phyloP scores from a whole-genome alignment of 768 basidiomycete species.

The Galerina sulciceps region DNA sequence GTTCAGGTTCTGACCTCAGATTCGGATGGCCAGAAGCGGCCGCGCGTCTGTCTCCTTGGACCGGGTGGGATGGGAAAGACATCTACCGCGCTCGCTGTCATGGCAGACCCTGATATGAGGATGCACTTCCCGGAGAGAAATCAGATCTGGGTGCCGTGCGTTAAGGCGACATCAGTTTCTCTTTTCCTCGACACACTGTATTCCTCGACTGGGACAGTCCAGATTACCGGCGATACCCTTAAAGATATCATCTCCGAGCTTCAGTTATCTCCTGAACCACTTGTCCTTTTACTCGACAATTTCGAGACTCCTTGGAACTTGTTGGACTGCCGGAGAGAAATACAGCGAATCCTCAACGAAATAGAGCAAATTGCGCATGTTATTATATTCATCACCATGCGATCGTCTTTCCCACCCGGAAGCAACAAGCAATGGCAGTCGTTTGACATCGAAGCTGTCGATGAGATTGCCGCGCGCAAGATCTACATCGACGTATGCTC shows the following conservation, averaged over 20 bases:
- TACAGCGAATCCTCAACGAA: slow-evolving; percentile 17
- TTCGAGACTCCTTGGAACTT: slow-evolving; percentile 44
- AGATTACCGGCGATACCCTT: slow-evolving; percentile 18
- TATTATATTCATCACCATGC: slow-evolving; percentile 35
- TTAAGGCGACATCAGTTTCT: slow-evolving; percentile 28
- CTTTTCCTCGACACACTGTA: slow-evolving; percentile 23
- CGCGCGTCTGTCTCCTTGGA: slow-evolving; percentile 22
- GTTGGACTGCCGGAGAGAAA: neutral
- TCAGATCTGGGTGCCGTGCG: slow-evolving; percentile 38
- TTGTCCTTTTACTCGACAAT: slow-evolving; percentile 41
- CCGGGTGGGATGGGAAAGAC: slow-evolving; percentile 45
- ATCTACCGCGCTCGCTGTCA: slow-evolving; percentile 34
- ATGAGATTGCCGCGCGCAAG: slow-evolving; percentile 18
- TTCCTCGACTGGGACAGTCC: slow-evolving; percentile 17
- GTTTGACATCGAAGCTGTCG: slow-evolving; percentile 14
- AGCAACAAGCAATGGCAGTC: slow-evolving; percentile 25
- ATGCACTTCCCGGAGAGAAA: slow-evolving; percentile 12
- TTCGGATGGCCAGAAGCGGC: neutral
- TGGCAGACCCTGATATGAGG: slow-evolving; percentile 23
- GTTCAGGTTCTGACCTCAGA: neutral
- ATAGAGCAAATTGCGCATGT: slow-evolving; percentile 26
- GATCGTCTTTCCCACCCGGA: slow-evolving; percentile 27
- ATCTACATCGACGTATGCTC: slow-evolving; percentile 18
- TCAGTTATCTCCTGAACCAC: slow-evolving; percentile 17
- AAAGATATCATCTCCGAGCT: slow-evolving; percentile 25